Evolutionary conservation across 148 eudicot genomes (phyloP).

Genomic region (Pharnaceum exiguum): DNA sequence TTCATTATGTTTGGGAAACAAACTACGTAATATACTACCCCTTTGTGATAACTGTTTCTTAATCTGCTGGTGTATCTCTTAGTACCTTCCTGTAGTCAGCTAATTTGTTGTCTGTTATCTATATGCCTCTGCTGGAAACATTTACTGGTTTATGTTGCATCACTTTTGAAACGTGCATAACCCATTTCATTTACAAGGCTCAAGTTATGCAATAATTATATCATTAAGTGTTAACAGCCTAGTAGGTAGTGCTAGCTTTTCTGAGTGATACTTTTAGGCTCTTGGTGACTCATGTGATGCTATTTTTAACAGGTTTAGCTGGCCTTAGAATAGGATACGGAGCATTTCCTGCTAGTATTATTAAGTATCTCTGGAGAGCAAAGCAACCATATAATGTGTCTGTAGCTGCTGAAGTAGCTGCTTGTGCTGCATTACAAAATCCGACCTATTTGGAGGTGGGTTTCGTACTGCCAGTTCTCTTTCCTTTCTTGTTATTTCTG

Average conservation of each 20-base stretch:
- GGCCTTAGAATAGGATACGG: constrained; percentile 95
- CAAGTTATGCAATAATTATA: no score
- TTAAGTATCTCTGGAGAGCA: constrained; percentile 90
- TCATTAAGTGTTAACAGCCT: no score
- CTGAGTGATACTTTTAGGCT: not conserved
- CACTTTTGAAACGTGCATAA: no score
- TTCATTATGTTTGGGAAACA: no score
- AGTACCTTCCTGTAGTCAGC: no score
- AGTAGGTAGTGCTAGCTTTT: not conserved
- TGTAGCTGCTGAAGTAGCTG: constrained; percentile 96
- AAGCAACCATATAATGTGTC: constrained; percentile 97
- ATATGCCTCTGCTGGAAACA: not conserved
- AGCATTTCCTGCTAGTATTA: constrained; percentile 88
- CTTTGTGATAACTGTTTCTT: no score
- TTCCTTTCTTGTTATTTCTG: not conserved
- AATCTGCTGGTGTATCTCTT: no score
- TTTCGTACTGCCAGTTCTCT: not conserved
- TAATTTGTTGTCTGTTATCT: not conserved
- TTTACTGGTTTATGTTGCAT: no score
- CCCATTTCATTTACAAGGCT: no score
- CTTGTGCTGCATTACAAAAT: constrained; percentile 89
- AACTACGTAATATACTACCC: no score
- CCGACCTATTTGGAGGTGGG: constrained; percentile 74
- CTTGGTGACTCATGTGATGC: constrained; percentile 1
- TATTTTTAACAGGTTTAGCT: constrained; percentile 60